Evolutionary conservation across 768 basidiomycete species (phyloP).

Genomic region (Nevesoporus exiguus): DNA sequence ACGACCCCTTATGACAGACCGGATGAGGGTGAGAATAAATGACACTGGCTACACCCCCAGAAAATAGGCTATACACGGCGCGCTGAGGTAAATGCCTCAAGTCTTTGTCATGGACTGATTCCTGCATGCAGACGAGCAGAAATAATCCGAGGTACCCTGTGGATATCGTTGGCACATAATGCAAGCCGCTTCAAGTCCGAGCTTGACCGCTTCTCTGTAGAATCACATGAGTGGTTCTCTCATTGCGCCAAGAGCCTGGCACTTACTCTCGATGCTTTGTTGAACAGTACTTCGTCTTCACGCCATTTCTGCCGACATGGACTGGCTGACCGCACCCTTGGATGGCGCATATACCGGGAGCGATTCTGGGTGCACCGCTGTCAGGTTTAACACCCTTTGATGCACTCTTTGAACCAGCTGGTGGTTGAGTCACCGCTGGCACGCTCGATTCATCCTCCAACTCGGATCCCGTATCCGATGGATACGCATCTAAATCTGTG

Average conservation of each 20-base stretch:
- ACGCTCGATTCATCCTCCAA: conserved; percentile 20
- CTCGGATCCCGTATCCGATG: conserved; percentile 28
- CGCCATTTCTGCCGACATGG: conserved; percentile 51
- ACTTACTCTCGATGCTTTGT: conserved; percentile 61
- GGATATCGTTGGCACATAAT: conserved; percentile 64
- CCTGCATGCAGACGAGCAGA: conserved; percentile 56
- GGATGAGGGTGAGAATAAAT: neutral
- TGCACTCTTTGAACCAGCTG: conserved; percentile 4
- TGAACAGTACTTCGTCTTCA: conserved; percentile 55
- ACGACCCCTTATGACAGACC: neutral
- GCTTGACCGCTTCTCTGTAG: conserved; percentile 53
- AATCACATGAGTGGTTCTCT: conserved; percentile 9
- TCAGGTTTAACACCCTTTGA: conserved; percentile 13
- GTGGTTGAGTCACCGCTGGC: conserved; percentile 8
- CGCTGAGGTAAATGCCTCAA: conserved; percentile 11
- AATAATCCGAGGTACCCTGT: conserved; percentile 59
- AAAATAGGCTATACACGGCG: neutral
- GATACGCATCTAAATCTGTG: conserved; percentile 33
- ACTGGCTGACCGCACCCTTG: conserved; percentile 56
- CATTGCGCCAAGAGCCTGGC: neutral
- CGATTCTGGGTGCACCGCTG: neutral
- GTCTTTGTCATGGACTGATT: conserved; percentile 58
- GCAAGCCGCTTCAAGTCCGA: conserved; percentile 50
- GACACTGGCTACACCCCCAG: neutral
- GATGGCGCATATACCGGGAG: conserved; percentile 47